Percentiles rank a stretch among this genome's conserved stretches.
Conservation (phyloP, 257 asterid genomes). For the Fraxinus anomala region DNA sequence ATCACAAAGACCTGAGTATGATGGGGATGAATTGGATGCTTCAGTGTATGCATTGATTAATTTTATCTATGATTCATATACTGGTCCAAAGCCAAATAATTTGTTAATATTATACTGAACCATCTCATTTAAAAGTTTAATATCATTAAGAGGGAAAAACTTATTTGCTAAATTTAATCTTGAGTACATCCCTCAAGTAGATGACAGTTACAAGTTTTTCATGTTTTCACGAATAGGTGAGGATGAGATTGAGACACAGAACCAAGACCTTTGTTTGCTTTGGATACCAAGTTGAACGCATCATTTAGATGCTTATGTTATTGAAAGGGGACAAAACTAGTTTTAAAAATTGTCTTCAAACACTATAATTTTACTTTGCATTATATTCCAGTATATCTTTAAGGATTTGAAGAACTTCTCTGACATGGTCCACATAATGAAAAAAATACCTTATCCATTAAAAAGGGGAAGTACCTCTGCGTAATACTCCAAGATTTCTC, state of each 20-base stretch:
- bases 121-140: not conserved
- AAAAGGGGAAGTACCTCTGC: slow-evolving; percentile 45
- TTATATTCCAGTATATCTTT: not conserved
- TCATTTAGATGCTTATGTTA: not conserved
- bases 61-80: no score
- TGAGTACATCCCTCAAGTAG: not conserved
- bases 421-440: not conserved
- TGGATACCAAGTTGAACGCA: not conserved
- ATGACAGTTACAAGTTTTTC: not conserved
- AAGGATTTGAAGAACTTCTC: not conserved
- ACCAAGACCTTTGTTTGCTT: not conserved
- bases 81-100: not conserved
- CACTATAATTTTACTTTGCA: not conserved
- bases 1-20: not conserved
- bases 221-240: not conserved
- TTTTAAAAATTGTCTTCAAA: not conserved
- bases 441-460: not conserved
- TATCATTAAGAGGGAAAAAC: not conserved
- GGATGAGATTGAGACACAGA: not conserved
- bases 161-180: not conserved
- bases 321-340: not conserved
- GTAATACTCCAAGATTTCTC: slow-evolving; percentile 81
- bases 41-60: not conserved
- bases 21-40: not conserved
- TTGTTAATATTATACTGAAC: no score